Evolutionary conservation across 2,329 filamentous ascomycete species (phyloP).

Genomic region (Neofusicoccum laricinum): DNA sequence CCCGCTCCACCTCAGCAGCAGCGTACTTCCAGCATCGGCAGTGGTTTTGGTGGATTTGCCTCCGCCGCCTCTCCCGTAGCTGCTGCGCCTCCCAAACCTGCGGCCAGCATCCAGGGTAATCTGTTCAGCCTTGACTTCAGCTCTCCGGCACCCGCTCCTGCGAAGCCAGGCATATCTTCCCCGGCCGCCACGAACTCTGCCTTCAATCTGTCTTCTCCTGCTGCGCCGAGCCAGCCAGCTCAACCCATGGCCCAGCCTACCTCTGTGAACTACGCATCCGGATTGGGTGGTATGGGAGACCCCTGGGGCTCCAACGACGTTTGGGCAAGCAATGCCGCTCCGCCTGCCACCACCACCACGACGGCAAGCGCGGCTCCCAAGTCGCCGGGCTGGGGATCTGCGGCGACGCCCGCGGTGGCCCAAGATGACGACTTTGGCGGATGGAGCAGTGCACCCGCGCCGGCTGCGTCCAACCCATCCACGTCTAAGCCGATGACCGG

Average conservation of each 20-base stretch:
- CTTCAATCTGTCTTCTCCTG: slow-evolving; percentile 72
- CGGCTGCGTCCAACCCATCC: slow-evolving; percentile 23
- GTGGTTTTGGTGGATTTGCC: slow-evolving; percentile 60
- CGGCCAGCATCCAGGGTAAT: slow-evolving; percentile 59
- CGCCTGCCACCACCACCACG: slow-evolving; percentile 41
- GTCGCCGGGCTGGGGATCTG: slow-evolving; percentile 57
- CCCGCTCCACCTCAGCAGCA: slow-evolving; percentile 44
- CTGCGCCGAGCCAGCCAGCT: slow-evolving; percentile 36
- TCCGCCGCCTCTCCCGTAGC: slow-evolving; percentile 59
- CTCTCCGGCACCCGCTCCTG: slow-evolving; percentile 28
- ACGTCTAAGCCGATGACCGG: slow-evolving; percentile 51
- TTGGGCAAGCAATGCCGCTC: slow-evolving; percentile 62
- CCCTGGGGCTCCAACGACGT: slow-evolving; percentile 82
- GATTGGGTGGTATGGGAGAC: slow-evolving; percentile 56
- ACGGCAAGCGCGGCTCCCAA: slow-evolving; percentile 33
- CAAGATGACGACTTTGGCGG: slow-evolving; percentile 96
- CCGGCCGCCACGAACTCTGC: slow-evolving; percentile 57
- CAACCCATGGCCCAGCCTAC: slow-evolving; percentile 29
- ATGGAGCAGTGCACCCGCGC: slow-evolving; percentile 74
- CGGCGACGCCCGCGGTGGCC: slow-evolving; percentile 58
- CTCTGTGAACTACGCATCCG: slow-evolving; percentile 28
- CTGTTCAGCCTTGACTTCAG: slow-evolving; percentile 69
- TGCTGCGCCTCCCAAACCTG: slow-evolving; percentile 45
- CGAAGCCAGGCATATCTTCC: slow-evolving; percentile 31
- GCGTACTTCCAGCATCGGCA: slow-evolving; percentile 53